These are phyloP conservation scores for Mycena vitilis DNA, from an alignment of 768 basidiomycete species.

Conservation along the genomic window DNA sequence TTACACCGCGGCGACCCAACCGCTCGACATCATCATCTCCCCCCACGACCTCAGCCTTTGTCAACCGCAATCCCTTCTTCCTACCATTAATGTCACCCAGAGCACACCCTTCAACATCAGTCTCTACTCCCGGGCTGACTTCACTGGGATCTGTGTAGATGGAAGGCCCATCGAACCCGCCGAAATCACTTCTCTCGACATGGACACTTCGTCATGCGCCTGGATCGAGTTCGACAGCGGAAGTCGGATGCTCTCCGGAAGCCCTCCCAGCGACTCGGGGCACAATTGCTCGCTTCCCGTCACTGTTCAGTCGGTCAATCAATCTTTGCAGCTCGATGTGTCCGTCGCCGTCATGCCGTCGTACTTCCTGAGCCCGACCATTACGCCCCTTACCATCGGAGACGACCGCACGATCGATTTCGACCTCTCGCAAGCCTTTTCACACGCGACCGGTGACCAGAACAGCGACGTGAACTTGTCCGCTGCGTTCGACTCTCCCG, in stretches of 20 bases:
- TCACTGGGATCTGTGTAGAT: conserved; percentile 73
- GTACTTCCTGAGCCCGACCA: conserved; percentile 69
- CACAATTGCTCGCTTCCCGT: conserved; percentile 62
- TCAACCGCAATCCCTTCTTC: conserved; percentile 59
- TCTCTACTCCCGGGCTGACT: conserved; percentile 67
- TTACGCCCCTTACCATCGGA: conserved; percentile 67
- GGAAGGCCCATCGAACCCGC: conserved; percentile 64
- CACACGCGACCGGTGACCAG: conserved; percentile 56
- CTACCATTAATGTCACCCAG: conserved; percentile 79
- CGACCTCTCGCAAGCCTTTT: conserved; percentile 66
- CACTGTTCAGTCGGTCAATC: conserved; percentile 71
- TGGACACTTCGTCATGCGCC: conserved; percentile 69
- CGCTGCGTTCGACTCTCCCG: conserved; percentile 64
- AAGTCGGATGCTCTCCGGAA: conserved; percentile 72
- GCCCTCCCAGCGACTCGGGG: conserved; percentile 60
- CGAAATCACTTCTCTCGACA: conserved; percentile 65
- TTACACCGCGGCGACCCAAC: conserved; percentile 68
- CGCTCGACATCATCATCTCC: conserved; percentile 77
- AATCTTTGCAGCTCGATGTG: conserved; percentile 72
- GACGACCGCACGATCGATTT: conserved; percentile 66
- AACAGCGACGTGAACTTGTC: conserved; percentile 63
- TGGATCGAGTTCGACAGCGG: conserved; percentile 73
- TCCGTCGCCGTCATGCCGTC: conserved; percentile 76
- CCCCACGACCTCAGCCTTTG: conserved; percentile 78
- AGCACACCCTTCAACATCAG: conserved; percentile 63